Percentiles rank a stretch among this genome's conserved stretches.
phyloP scores from a whole-genome alignment of 2,329 filamentous ascomycete genomes.

The Allantophomopsis lycopodina region DNA sequence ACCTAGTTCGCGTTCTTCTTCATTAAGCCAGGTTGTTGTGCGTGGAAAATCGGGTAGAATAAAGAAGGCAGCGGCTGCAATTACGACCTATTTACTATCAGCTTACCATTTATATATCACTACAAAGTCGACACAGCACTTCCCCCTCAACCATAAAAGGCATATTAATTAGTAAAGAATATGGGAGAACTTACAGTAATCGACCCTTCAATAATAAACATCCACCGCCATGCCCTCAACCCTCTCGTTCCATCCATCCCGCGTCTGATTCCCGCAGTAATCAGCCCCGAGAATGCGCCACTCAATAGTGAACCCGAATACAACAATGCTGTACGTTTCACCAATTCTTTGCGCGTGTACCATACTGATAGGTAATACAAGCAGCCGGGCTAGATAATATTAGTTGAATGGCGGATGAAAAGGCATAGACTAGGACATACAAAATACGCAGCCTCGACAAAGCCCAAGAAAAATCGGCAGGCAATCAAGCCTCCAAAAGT shows the following conservation, averaged over 20 bases:
- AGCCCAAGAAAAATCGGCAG: slow-evolving; percentile 45
- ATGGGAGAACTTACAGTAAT: slow-evolving; percentile 21
- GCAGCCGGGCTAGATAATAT: slow-evolving; percentile 35
- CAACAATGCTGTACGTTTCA: slow-evolving; percentile 38
- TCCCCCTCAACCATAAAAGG: too few species aligned
- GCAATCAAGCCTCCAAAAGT: neutral
- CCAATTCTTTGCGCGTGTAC: slow-evolving; percentile 48
- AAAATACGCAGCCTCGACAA: slow-evolving; percentile 47
- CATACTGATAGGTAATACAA: slow-evolving; percentile 51
- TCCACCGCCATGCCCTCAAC: slow-evolving; percentile 42
- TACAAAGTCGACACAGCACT: too few species aligned
- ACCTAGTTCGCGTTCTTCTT: slow-evolving; percentile 40
- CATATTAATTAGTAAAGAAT: neutral
- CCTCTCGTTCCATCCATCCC: slow-evolving; percentile 41
- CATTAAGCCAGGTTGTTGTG: slow-evolving; percentile 42
- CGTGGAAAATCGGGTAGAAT: slow-evolving; percentile 39
- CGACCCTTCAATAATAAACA: slow-evolving; percentile 41
- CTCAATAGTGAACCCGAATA: slow-evolving; percentile 47
- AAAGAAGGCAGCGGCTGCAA: slow-evolving; percentile 31
- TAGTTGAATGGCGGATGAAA: neutral
- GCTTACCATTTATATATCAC: too few species aligned
- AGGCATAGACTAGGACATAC: neutral
- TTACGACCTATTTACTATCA: slow-evolving; percentile 23
- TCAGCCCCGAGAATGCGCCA: slow-evolving; percentile 43
- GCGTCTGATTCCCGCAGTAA: slow-evolving; percentile 42